Evolutionary conservation across 2,329 filamentous ascomycete genomes (phyloP).

Genomic region (Colletotrichum echinochloae): DNA sequence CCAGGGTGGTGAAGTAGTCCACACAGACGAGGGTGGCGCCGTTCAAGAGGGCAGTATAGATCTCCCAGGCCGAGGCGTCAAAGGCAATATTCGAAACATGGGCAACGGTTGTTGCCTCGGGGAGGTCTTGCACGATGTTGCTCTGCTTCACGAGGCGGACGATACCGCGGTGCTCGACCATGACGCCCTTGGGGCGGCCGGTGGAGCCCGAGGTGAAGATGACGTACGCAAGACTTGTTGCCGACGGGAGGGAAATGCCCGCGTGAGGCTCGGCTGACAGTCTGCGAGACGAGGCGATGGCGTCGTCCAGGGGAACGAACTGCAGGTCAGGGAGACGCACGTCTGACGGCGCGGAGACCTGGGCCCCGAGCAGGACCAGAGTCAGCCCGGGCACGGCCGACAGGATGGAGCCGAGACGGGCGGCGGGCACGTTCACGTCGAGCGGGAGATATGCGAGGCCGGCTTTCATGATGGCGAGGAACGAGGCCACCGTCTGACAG

Average conservation of each 20-base stretch:
- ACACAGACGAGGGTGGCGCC: conserved; percentile 43
- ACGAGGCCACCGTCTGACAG: conserved; percentile 44
- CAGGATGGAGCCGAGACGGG: conserved; percentile 42
- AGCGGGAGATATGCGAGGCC: conserved; percentile 46
- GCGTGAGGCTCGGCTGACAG: neutral
- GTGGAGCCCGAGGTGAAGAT: conserved; percentile 38
- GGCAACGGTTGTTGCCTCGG: neutral
- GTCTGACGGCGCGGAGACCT: conserved; percentile 13
- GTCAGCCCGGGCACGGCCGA: conserved; percentile 18
- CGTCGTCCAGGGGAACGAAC: conserved; percentile 33
- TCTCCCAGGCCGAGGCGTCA: conserved; percentile 43
- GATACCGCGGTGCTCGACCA: conserved; percentile 29
- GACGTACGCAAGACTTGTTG: conserved; percentile 31
- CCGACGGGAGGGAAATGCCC: neutral
- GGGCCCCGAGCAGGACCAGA: conserved; percentile 37
- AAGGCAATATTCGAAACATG: conserved; percentile 42
- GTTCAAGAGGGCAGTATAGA: conserved; percentile 41
- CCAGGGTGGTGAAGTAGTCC: conserved; percentile 38
- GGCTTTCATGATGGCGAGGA: conserved; percentile 46
- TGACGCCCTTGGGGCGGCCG: conserved; percentile 34
- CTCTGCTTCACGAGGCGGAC: conserved; percentile 19
- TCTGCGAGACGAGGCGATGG: neutral
- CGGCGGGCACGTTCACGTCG: conserved; percentile 41
- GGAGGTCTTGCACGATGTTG: conserved; percentile 22
- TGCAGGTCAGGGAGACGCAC: conserved; percentile 24